Evolutionary conservation across 2,329 filamentous ascomycete genomes (phyloP), one percentile per base, ranked within the genome.

Genomic region (Colletotrichum magnum): DNA sequence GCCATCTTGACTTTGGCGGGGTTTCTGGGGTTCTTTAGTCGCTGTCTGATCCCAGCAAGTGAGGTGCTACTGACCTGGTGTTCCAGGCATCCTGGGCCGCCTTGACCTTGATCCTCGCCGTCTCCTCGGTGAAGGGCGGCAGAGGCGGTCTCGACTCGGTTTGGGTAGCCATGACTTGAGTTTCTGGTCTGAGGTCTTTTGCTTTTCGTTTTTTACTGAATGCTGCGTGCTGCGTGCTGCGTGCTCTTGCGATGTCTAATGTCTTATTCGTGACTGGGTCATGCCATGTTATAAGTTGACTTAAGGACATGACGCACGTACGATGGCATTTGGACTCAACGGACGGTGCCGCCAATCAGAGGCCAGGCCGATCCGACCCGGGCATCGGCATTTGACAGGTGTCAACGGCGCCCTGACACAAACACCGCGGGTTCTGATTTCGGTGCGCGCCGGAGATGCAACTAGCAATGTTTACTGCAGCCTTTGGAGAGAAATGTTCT

Each of bases 21-120:
- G 70, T 93, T 84, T 74, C 91, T 94, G 69, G 7, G 4, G 7
- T 7, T 26, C 41, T 52, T 70, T 3, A 69, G 58, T 45, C 32
- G 36, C 10, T 13, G 24, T 15, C 12, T 6, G 52, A 32, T 28
- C 9, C 39, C 12, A 13, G 9, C 16, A 6, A 6, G 24, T 2
- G 32, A 32, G 32, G 32, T 48, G 18, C 82, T 21, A 73, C 79
- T 5, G n/a, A 93, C 92, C 84, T 87, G 1, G 90, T 92, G 75
- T 97, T 97, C 94, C 94, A 97, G 3, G 91, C 84, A 77, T 94
- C 88, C 77, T 97, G 94, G 0, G 93, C 94, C 18, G 90, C 91
- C 81, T 97, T 97, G 71, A 97, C 94, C 78, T 97, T 97, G 68
- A 85, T 83, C 16, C 83, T 82, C 2, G 94, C 94, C 1, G 90